phyloP scores from a whole-genome alignment of 805 yeast species.

The Sungouiozyma intestinalis region DNA sequence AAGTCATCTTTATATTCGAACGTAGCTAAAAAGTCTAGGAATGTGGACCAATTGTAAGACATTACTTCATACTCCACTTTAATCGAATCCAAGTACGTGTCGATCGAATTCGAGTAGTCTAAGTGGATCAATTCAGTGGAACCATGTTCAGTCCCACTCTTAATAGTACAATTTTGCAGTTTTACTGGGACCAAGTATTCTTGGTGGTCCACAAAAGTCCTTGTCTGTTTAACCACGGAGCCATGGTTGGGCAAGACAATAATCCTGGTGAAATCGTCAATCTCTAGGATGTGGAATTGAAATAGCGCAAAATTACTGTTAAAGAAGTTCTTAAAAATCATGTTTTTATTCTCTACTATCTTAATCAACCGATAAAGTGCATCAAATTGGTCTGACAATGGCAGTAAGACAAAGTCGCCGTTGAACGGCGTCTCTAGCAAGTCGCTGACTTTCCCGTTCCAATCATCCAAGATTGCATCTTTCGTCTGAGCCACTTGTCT shows the following conservation, averaged over 20 bases:
- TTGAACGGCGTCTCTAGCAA: not conserved
- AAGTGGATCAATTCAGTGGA: constrained; percentile 19
- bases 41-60: constrained; percentile 20
- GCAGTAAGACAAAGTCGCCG: constrained; percentile 7
- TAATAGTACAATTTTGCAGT: constrained; percentile 22
- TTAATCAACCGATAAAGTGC: constrained; percentile 20
- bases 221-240: constrained; percentile 13
- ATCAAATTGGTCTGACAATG: constrained; percentile 19
- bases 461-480: constrained; percentile 13
- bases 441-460: constrained; percentile 20
- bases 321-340: constrained; percentile 23
- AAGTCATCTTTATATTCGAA: constrained; percentile 6
- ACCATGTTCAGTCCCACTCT: constrained; percentile 10
- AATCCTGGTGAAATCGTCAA: constrained; percentile 10
- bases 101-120: constrained; percentile 24
- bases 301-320: constrained; percentile 19
- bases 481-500: constrained; percentile 19
- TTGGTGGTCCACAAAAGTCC: constrained; percentile 1
- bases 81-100: constrained; percentile 19
- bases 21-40: constrained; percentile 10
- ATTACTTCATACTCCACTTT: constrained; percentile 14
- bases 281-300: constrained; percentile 16
- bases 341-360: constrained; percentile 22
- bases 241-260: constrained; percentile 20
- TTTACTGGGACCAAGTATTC: constrained; percentile 17